Evolutionary conservation across 306 rosid genomes (phyloP).

Genomic region (Pterocarpus macrocarpus): DNA sequence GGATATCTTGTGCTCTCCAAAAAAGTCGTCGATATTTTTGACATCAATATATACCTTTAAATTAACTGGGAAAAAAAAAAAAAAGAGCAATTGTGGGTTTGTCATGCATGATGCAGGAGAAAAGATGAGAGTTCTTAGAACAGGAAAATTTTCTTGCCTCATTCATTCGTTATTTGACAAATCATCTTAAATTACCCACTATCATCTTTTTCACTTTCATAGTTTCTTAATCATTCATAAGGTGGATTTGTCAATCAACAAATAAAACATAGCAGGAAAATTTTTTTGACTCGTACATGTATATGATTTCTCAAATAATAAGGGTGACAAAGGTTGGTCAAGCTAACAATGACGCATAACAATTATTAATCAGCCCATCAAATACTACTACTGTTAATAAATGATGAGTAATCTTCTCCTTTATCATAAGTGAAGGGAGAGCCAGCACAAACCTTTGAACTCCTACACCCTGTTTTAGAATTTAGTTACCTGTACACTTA

Average conservation of each 20-base stretch:
- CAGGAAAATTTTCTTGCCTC: too few relatives aligned
- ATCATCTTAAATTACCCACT: too few relatives aligned
- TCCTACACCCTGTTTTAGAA: background rate
- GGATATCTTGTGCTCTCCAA: too few relatives aligned
- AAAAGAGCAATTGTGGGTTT: background rate
- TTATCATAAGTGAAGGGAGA: background rate
- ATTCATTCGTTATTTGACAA: too few relatives aligned
- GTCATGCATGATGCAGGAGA: background rate
- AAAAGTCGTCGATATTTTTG: too few relatives aligned
- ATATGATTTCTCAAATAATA: background rate
- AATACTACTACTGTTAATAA: constrained; percentile 16
- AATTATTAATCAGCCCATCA: background rate
- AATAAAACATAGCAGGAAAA: too few relatives aligned
- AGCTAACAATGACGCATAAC: background rate
- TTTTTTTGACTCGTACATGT: too few relatives aligned
- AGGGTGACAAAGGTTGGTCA: background rate
- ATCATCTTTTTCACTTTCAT: too few relatives aligned
- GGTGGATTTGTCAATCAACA: too few relatives aligned
- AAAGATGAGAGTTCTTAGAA: too few relatives aligned
- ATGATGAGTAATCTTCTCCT: constrained; percentile 20
- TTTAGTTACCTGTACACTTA: background rate
- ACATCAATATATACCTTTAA: background rate
- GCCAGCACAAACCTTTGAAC: background rate
- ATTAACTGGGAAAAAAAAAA: background rate
- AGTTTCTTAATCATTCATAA: too few relatives aligned